Evolutionary conservation across 768 basidiomycete species (phyloP).

Genomic region (Termitomyces titanicus): DNA sequence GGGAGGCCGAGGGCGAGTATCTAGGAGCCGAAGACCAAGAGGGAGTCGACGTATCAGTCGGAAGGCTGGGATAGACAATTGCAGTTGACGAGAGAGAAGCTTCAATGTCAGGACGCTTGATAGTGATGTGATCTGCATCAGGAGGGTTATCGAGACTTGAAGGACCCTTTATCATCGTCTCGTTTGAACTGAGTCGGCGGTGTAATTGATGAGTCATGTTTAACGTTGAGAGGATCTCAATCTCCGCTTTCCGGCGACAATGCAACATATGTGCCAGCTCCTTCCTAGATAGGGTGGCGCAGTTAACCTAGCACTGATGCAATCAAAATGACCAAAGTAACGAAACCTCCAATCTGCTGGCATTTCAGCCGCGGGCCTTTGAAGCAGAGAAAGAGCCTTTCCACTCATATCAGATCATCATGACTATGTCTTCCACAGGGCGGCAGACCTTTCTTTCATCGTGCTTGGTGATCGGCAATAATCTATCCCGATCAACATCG

Average conservation of each 20-base stretch:
- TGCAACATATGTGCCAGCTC: slow-evolving; percentile 82
- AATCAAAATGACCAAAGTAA: background rate
- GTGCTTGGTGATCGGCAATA: slow-evolving; percentile 65
- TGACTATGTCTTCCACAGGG: background rate
- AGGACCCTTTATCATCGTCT: background rate
- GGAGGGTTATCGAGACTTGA: background rate
- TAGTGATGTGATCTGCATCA: background rate
- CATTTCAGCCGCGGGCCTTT: slow-evolving; percentile 32
- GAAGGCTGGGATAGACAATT: slow-evolving; percentile 3
- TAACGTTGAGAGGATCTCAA: slow-evolving; percentile 57
- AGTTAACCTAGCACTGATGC: background rate
- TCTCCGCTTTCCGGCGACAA: slow-evolving; percentile 87
- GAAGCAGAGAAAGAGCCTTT: slow-evolving; percentile 65
- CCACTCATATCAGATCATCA: background rate
- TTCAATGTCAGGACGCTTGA: background rate
- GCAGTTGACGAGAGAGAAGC: background rate
- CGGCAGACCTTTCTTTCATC: slow-evolving; percentile 71
- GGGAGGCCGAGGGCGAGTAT: slow-evolving; percentile 8
- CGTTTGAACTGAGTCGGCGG: slow-evolving; percentile 1
- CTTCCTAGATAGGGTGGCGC: slow-evolving; percentile 42
- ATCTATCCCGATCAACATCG: slow-evolving; percentile 50
- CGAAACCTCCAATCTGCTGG: slow-evolving; percentile 67
- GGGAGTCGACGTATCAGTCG: slow-evolving; percentile 3
- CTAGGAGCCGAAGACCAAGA: background rate
- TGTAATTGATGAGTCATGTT: background rate